A percentile compares a stretch with the other conserved stretches of the same genome.
These are phyloP conservation scores for Boletus reticuloceps DNA, from an alignment of 768 basidiomycete genomes.

Conservation along the genomic window DNA sequence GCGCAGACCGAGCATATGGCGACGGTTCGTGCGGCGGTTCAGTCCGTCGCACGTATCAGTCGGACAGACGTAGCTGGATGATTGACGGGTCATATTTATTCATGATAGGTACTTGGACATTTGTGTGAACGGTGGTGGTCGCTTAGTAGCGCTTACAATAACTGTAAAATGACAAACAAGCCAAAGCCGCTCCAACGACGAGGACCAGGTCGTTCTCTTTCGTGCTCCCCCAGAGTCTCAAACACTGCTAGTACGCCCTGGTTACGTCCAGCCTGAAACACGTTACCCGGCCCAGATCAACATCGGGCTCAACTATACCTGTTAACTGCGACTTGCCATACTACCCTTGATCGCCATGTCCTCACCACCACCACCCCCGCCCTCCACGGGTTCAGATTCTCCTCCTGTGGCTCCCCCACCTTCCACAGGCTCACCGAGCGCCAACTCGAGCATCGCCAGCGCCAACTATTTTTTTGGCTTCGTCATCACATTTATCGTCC, in stretches of 20 bases:
- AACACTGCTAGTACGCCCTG: background rate
- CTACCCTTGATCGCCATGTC: slow-evolving; percentile 9
- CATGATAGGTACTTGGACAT: background rate
- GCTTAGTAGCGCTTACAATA: too few relatives aligned
- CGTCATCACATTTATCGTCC: slow-evolving; percentile 31
- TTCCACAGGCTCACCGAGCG: background rate
- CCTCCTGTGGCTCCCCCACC: background rate
- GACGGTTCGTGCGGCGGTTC: slow-evolving; percentile 25
- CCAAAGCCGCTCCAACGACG: background rate
- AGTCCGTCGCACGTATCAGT: slow-evolving; percentile 17
- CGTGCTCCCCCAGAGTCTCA: too few relatives aligned
- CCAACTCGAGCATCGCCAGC: slow-evolving; percentile 5
- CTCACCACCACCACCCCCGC: background rate
- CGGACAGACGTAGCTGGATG: slow-evolving; percentile 18
- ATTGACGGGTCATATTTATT: background rate
- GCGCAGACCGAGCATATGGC: slow-evolving; percentile 25
- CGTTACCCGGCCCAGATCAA: slow-evolving; percentile 6
- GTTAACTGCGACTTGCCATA: too few relatives aligned
- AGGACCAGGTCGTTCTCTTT: background rate
- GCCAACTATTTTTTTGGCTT: slow-evolving; percentile 35
- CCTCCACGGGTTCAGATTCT: background rate
- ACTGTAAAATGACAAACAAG: too few relatives aligned
- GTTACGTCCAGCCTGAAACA: slow-evolving; percentile 21
- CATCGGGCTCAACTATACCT: background rate
- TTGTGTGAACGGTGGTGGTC: background rate